Evolutionary conservation across 495 filamentous ascomycete species (phyloP).

Genomic region (Podospora bellae-mahoneyi): DNA sequence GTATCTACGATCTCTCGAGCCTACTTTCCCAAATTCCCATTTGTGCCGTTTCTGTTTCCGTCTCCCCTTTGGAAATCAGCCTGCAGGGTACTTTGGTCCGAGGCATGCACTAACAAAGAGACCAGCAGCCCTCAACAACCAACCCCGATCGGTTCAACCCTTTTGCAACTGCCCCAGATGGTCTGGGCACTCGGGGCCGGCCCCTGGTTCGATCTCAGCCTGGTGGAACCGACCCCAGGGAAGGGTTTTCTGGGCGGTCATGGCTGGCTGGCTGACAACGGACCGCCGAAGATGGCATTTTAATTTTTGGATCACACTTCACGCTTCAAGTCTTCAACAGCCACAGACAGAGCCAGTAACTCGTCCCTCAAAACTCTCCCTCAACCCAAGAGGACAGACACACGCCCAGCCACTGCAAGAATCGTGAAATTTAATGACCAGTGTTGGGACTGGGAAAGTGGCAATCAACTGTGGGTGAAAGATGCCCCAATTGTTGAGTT

Average conservation of each 20-base stretch:
- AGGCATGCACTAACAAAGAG: slow-evolving; percentile 19
- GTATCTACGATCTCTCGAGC: neutral
- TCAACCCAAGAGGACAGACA: too few relatives aligned
- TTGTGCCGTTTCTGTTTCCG: neutral
- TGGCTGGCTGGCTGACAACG: neutral
- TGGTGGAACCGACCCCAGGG: slow-evolving; percentile 30
- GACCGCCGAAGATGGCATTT: slow-evolving; percentile 2
- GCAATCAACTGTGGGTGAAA: slow-evolving; percentile 2
- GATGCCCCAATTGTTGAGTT: slow-evolving; percentile 34
- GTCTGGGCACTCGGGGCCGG: slow-evolving; percentile 2
- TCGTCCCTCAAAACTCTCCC: too few relatives aligned
- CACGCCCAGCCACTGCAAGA: neutral
- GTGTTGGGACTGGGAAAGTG: neutral
- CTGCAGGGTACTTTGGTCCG: slow-evolving; percentile 8
- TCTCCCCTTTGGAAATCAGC: neutral
- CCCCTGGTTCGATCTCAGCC: slow-evolving; percentile 20
- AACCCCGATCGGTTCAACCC: slow-evolving; percentile 18
- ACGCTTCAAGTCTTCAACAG: too few relatives aligned
- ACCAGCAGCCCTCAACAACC: slow-evolving; percentile 27
- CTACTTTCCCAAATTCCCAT: neutral
- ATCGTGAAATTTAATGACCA: neutral
- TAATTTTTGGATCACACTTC: neutral
- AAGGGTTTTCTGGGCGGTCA: neutral
- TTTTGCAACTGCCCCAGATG: slow-evolving; percentile 1
- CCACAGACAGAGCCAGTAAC: too few relatives aligned